A percentile compares a stretch with the other conserved stretches of the same genome.
Conservation (phyloP, 140 eudicot genomes). For the Flaveria floridana region DNA sequence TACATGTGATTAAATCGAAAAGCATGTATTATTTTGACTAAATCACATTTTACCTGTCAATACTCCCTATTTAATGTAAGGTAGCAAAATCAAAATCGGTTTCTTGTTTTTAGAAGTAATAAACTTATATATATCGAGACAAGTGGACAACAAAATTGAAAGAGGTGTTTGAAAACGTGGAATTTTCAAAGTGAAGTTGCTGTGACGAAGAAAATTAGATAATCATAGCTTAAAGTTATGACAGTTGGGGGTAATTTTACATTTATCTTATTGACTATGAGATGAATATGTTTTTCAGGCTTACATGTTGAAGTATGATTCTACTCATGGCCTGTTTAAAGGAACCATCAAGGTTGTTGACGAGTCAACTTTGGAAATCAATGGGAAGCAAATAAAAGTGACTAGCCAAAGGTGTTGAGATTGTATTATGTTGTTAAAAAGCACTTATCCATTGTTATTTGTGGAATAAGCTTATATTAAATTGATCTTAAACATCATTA, state of each 20-base stretch:
- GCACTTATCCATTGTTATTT: neutral
- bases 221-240: neutral
- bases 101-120: neutral
- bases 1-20: neutral
- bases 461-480: neutral
- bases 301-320: constrained; percentile 94
- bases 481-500: neutral
- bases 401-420: constrained; percentile 65
- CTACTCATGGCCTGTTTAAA: constrained; percentile 80
- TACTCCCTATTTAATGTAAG: neutral
- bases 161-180: neutral
- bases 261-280: neutral
- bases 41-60: neutral
- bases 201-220: neutral
- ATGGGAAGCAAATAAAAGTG: constrained; percentile 81
- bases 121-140: constrained; percentile 11
- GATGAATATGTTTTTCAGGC: constrained; percentile 47
- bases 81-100: neutral
- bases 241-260: neutral
- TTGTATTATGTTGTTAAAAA: neutral
- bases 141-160: constrained; percentile 11
- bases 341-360: constrained; percentile 77
- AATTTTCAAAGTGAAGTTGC: neutral
- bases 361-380: constrained; percentile 78
- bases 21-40: constrained; percentile 19